Evolutionary conservation across 2,329 filamentous ascomycete species (phyloP), one percentile per base, ranked within the genome.

Genomic region (Parastagonospora avenae): DNA sequence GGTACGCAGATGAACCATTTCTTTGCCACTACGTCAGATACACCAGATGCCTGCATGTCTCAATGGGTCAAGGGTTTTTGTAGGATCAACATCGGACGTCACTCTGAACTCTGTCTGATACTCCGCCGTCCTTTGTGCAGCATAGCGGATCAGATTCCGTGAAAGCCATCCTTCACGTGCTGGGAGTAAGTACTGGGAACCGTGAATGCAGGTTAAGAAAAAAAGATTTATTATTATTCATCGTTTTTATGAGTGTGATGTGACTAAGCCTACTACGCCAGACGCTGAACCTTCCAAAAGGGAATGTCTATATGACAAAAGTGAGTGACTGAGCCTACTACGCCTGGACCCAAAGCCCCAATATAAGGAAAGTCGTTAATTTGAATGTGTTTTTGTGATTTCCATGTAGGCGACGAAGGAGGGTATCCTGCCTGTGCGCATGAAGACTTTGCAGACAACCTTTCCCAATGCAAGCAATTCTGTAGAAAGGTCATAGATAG

Each of bases 261-360:
- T 24, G 19, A 24, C 19, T 24, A 24, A 24, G 19, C 5, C 19
- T 24, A 24, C 19, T 24, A 24, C 19, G 19, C 19, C 19, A 5
- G 19, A 24, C 5, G 19, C 19, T 24, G 19, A 24, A 24, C 19
- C 5, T 5, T 5, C 5, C 3, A 24, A 24, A 24, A 24, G 19
- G 5, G 5, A 24, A 10, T 32, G 10, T 31, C n/a, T n/a, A 4
- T 4, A 42, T 3, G 31, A 8, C 10, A 12, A 10, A 29, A 43
- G 19, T 24, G 16, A 36, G 11, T 28, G 32, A 44, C 42, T 29
- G n/a, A 44, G 31, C 42, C 42, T 44, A 36, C 42, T 29, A 36
- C 42, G 7, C 42, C 42, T n/a, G 19, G 19, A 4, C 9, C 12
- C 5, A 42, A n/a, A 41, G 19, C 19, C 3, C 39, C 39, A n/a